Conservation (phyloP, 2,329 filamentous ascomycete species). For the Aspergillus eucalypticola region DNA sequence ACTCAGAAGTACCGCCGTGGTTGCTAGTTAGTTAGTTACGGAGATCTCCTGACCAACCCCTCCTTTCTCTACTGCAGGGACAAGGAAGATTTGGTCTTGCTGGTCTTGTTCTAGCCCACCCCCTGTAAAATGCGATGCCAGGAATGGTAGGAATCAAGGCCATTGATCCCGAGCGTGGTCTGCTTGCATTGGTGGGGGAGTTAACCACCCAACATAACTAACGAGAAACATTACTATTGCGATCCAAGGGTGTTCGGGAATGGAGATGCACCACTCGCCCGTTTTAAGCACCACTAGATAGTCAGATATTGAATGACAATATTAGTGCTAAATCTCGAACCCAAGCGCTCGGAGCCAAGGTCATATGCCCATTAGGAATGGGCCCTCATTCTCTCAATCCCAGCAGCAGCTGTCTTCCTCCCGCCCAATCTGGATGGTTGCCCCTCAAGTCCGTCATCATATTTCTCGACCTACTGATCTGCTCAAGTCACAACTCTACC, state of each 20-base stretch:
- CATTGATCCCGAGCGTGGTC: not conserved
- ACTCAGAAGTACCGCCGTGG: not conserved
- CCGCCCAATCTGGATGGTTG: slow-evolving; percentile 23
- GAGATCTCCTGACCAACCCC: slow-evolving; percentile 15
- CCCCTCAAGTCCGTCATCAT: slow-evolving; percentile 25
- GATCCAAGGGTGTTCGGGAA: not conserved
- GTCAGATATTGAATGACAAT: not conserved
- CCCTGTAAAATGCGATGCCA: not conserved
- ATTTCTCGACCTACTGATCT: slow-evolving; percentile 11
- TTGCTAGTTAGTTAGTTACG: not conserved
- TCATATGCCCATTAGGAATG: slow-evolving; percentile 21
- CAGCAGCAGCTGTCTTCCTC: slow-evolving; percentile 15
- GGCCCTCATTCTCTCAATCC: slow-evolving; percentile 11
- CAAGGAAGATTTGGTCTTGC: not conserved
- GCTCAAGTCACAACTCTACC: not conserved
- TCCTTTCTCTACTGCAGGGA: slow-evolving; percentile 6
- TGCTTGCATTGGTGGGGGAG: not conserved
- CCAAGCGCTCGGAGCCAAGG: slow-evolving; percentile 15
- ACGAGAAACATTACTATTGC: not conserved
- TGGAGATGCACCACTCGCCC: not conserved
- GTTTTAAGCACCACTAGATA: not conserved
- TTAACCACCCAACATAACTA: not conserved
- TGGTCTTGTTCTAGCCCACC: not conserved
- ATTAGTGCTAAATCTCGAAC: not conserved
- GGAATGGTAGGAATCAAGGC: slow-evolving; percentile 1